These are phyloP conservation scores for Phalaenopsis equestris DNA, from an alignment of 106 monocot genomes.

Conservation along the genomic window DNA sequence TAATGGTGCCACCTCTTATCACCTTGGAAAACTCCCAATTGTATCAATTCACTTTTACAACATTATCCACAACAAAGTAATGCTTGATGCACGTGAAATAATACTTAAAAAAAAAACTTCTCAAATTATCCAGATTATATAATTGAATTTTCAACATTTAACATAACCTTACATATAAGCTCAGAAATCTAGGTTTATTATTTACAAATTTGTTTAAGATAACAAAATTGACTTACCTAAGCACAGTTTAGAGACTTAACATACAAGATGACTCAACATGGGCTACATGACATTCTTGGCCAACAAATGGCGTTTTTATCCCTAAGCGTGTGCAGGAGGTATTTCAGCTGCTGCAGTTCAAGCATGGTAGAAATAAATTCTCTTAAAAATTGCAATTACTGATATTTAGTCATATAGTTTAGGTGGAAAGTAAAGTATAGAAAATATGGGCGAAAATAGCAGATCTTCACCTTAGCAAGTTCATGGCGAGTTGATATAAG, in stretches of 20 bases:
- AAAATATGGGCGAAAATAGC: not conserved
- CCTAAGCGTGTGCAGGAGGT: not conserved
- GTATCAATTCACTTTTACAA: too few relatives aligned
- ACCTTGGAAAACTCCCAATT: too few relatives aligned
- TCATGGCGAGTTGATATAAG: conserved; percentile 74
- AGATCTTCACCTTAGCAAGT: conserved; percentile 61
- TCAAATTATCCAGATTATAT: too few relatives aligned
- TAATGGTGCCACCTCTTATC: too few relatives aligned
- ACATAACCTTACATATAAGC: too few relatives aligned
- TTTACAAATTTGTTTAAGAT: too few relatives aligned
- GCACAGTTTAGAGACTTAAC: not conserved
- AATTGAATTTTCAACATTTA: too few relatives aligned
- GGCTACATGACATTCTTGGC: not conserved
- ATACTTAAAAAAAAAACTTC: too few relatives aligned
- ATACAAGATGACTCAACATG: not conserved
- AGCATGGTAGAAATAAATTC: not conserved
- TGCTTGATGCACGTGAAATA: too few relatives aligned
- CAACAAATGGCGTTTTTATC: not conserved
- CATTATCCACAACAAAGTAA: too few relatives aligned
- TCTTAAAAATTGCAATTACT: not conserved
- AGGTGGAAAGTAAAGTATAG: not conserved
- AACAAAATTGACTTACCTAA: not conserved
- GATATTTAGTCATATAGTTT: not conserved
- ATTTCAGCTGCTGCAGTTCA: not conserved
- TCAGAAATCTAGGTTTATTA: too few relatives aligned